These are phyloP conservation scores for Suillus plorans DNA, from an alignment of 768 basidiomycete genomes.

Conservation along the genomic window DNA sequence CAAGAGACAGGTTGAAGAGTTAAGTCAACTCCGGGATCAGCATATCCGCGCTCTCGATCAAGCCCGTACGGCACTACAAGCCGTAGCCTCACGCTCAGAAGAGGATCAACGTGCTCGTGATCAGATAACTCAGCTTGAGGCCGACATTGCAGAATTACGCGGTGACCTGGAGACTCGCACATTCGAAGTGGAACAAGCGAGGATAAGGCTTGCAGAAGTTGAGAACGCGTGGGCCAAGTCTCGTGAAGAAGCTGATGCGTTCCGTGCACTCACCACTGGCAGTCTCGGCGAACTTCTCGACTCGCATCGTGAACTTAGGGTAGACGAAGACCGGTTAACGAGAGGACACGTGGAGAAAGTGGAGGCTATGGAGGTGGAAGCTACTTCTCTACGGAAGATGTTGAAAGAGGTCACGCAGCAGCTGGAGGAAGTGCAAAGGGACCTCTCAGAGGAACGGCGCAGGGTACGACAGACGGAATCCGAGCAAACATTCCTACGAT, in stretches of 20 bases:
- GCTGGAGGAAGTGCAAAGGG: conserved; percentile 64
- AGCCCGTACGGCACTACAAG: conserved; percentile 71
- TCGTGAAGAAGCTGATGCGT: conserved; percentile 89
- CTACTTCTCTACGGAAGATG: conserved; percentile 73
- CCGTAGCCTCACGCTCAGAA: conserved; percentile 72
- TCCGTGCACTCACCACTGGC: conserved; percentile 83
- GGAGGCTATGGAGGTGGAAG: conserved; percentile 76
- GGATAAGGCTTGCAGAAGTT: conserved; percentile 67
- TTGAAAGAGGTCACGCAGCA: conserved; percentile 74
- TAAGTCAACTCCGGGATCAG: conserved; percentile 70
- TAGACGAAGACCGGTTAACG: conserved; percentile 76
- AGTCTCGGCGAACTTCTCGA: conserved; percentile 85
- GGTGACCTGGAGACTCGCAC: conserved; percentile 78
- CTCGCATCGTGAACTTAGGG: conserved; percentile 79
- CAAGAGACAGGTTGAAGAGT: conserved; percentile 69
- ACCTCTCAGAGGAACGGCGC: conserved; percentile 66
- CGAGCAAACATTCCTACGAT: conserved; percentile 62
- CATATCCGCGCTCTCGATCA: conserved; percentile 89
- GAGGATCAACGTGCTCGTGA: conserved; percentile 75
- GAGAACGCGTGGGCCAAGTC: conserved; percentile 93
- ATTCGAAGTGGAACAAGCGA: conserved; percentile 70
- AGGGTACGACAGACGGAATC: conserved; percentile 62
- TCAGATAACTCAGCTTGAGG: conserved; percentile 68
- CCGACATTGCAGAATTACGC: conserved; percentile 75
- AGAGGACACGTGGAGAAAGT: conserved; percentile 83